Percentiles rank a stretch among this genome's conserved stretches.
Evolutionary conservation across 2,329 filamentous ascomycete genomes (phyloP).

Genomic region (Colletotrichum chrysophilum): DNA sequence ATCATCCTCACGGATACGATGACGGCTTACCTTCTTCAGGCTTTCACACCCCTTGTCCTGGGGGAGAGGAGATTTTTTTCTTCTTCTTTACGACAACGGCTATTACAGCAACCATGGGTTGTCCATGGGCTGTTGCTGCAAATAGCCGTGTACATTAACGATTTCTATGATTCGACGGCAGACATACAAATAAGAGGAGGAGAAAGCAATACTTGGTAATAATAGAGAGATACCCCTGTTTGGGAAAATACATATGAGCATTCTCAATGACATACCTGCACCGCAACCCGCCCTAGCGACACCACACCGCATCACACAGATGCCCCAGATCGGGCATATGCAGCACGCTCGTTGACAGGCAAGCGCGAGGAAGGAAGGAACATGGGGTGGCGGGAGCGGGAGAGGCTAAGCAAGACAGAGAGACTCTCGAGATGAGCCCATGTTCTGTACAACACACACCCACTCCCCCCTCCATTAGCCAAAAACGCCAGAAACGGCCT

Average conservation of each 20-base stretch:
- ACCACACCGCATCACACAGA: background rate
- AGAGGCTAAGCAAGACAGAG: background rate
- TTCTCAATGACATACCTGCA: background rate
- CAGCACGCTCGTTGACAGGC: background rate
- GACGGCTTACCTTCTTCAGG: background rate
- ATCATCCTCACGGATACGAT: background rate
- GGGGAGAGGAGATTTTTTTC: background rate
- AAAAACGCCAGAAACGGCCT: background rate
- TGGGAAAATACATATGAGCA: background rate
- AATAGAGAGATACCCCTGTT: slow-evolving; percentile 9
- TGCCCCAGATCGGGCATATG: background rate
- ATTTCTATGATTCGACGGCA: background rate
- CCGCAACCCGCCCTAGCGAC: background rate
- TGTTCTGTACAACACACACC: background rate
- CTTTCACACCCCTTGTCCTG: background rate
- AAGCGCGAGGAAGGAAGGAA: background rate
- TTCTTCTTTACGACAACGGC: background rate
- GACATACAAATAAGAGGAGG: background rate
- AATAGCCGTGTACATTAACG: background rate
- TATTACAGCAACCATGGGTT: background rate
- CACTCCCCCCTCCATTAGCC: background rate
- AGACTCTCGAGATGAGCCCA: background rate
- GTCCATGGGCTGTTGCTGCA: background rate
- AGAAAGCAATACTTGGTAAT: background rate
- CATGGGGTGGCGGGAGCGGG: background rate